phyloP scores from a whole-genome alignment of 2,329 filamentous ascomycete species.

The Aspergillus novoparasiticus region DNA sequence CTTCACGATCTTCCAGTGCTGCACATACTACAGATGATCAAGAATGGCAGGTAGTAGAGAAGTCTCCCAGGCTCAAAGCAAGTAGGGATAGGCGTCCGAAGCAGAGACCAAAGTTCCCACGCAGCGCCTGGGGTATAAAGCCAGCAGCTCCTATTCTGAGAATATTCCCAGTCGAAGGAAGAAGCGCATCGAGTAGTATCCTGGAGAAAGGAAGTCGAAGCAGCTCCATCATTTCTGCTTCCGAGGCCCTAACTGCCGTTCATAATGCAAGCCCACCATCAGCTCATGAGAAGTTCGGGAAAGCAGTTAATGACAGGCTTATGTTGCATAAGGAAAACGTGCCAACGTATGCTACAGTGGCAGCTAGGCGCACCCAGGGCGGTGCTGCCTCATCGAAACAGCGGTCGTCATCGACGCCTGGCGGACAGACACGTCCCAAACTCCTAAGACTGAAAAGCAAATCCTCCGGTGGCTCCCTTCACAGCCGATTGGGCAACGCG shows the following conservation, averaged over 20 bases:
- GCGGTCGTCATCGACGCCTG: constrained; percentile 25
- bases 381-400: constrained; percentile 18
- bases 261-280: constrained; percentile 40
- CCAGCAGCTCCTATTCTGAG: constrained; percentile 28
- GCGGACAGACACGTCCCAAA: constrained; percentile 15
- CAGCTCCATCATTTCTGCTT: constrained; percentile 37
- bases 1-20: constrained; percentile 25
- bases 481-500: constrained; percentile 26
- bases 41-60: constrained; percentile 39
- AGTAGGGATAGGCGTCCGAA: constrained; percentile 18
- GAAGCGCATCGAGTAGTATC: constrained; percentile 32
- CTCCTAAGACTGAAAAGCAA: constrained; percentile 28
- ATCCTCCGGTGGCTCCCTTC: constrained; percentile 35
- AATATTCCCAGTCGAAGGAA: constrained; percentile 30
- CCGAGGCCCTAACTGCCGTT: constrained; percentile 41
- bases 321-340: constrained; percentile 29
- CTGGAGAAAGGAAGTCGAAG: constrained; percentile 18
- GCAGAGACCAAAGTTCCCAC: constrained; percentile 20
- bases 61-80: constrained; percentile 17
- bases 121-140: constrained; percentile 22
- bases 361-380: constrained; percentile 28
- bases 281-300: constrained; percentile 20
- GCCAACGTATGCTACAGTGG: constrained; percentile 39
- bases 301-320: constrained; percentile 7
- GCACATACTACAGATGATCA: constrained; percentile 26